A percentile compares a stretch with the other conserved stretches of the same genome.
These are phyloP conservation scores for Alternaria arbusti DNA, from an alignment of 2,329 filamentous ascomycete genomes.

Conservation along the genomic window DNA sequence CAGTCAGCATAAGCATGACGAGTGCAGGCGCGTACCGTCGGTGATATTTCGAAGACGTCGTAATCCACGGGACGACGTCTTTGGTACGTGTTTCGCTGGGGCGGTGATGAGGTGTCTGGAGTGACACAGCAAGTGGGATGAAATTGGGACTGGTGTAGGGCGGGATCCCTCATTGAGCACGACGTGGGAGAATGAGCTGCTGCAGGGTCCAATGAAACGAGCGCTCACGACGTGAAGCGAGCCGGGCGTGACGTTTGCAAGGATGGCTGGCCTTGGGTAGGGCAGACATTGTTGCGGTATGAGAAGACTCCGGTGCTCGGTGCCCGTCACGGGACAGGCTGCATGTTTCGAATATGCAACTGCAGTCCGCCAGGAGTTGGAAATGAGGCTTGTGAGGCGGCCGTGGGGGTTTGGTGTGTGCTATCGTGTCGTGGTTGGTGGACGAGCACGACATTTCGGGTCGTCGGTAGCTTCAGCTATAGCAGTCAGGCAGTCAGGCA, in stretches of 20 bases:
- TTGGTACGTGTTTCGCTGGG: not conserved
- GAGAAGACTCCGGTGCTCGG: slow-evolving; percentile 21
- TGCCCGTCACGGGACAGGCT: slow-evolving; percentile 24
- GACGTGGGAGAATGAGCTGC: slow-evolving; percentile 23
- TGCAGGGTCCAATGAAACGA: slow-evolving; percentile 39
- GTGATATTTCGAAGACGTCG: not conserved
- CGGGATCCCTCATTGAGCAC: slow-evolving; percentile 15
- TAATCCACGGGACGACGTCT: not conserved
- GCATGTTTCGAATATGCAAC: slow-evolving; percentile 14
- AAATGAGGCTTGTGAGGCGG: not conserved
- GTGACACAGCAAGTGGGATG: slow-evolving; percentile 22
- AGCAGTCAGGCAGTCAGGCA: not conserved
- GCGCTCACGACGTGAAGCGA: slow-evolving; percentile 6
- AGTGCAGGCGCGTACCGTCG: slow-evolving; percentile 5
- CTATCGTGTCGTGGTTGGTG: not conserved
- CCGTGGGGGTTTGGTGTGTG: slow-evolving; percentile 15
- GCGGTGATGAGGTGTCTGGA: slow-evolving; percentile 12
- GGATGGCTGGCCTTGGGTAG: slow-evolving; percentile 12
- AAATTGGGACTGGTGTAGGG: slow-evolving; percentile 9
- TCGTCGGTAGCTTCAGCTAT: slow-evolving; percentile 3
- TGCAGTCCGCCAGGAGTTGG: not conserved
- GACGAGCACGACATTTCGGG: slow-evolving; percentile 9
- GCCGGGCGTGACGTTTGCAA: not conserved
- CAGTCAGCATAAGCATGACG: slow-evolving; percentile 15
- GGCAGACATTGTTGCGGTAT: slow-evolving; percentile 7